Evolutionary conservation across 116 monocot species (phyloP).

Genomic region (Trichopus zeylanicus): DNA sequence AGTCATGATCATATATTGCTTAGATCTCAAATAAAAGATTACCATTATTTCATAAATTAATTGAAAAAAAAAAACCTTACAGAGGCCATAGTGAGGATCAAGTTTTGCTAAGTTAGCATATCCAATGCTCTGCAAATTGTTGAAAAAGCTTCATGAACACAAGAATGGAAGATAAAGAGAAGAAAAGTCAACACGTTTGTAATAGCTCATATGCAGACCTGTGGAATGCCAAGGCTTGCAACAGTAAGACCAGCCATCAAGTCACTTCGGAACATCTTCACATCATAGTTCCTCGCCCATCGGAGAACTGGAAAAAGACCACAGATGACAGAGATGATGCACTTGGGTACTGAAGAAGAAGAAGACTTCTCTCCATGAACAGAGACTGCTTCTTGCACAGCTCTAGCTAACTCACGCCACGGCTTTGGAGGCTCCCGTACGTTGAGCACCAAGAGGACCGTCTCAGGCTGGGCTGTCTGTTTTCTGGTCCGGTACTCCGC

Average conservation of each 20-base stretch:
- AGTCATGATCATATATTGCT: no score
- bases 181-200: background rate
- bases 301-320: slow-evolving; percentile 61
- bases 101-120: slow-evolving; percentile 83
- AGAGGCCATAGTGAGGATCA: slow-evolving; percentile 91
- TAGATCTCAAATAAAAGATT: background rate
- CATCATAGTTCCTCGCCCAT: slow-evolving; percentile 64
- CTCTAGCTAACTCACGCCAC: slow-evolving; percentile 35
- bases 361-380: slow-evolving; percentile 5
- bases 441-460: slow-evolving; percentile 32
- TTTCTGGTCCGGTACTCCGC: background rate
- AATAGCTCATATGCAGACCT: slow-evolving; percentile 38
- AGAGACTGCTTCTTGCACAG: slow-evolving; percentile 6
- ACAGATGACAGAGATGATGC: slow-evolving; percentile 15
- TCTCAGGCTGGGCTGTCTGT: background rate
- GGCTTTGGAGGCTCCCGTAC: slow-evolving; percentile 39
- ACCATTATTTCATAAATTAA: background rate
- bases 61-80: slow-evolving; percentile 34
- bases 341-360: background rate
- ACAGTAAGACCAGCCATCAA: slow-evolving; percentile 83
- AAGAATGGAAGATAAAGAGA: background rate
- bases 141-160: slow-evolving; percentile 3
- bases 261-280: slow-evolving; percentile 59
- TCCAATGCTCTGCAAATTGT: slow-evolving; percentile 64
- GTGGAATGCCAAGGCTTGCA: slow-evolving; percentile 89